Base-by-base conservation (phyloP, 2,329 filamentous ascomycete species). In the Calonectria multiphialidica region DNA sequence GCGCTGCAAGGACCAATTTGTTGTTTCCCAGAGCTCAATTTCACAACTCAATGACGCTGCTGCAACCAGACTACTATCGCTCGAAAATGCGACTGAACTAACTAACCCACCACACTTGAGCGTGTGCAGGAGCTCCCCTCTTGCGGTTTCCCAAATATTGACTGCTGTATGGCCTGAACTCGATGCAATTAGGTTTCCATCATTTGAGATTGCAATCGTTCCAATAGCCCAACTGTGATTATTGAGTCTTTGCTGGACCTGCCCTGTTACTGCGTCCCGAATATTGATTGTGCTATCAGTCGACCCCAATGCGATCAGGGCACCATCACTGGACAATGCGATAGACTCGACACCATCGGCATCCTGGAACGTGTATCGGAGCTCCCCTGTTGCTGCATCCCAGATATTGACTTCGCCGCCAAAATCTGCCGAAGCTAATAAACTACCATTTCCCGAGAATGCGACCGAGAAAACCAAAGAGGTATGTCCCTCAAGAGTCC, bases 241-340 rank as follows among this genome's bases (percentile, higher is more conserved):
- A 30, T 72, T 45, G 3, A 76, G 35, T 8, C 73, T 78, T 50
- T 75, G 74, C 21, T 45, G 44, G 18, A 23, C 18, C 1, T 23
- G n/a, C 21, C 44, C 44, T 45, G 44, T 21, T 45, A 3, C 10
- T 45, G 44, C 44, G n/a, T 45, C 44, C 44, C 44, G 21, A 23
- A 45, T 45, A 2, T 45, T 23, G 5, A 45, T 21, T 23, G 44
- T 42, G 4, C 13, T n/a, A 45, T 45, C n/a, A 45, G 10, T 1
- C 18, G n/a, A 23, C 7, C 16, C 44, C 44, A n/a, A 45, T n/a
- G 18, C 44, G 5, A 45, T 7, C 18, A 21, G n/a, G 18, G 18
- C n/a, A 12, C 44, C n/a, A 23, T 45, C 44, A 9, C 44, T 9
- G 3, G 18, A 21, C 18, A 45, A 45, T 45, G 44, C 18, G n/a